phyloP scores from a whole-genome alignment of 2,329 filamentous ascomycete species.

The Colletotrichum liaoningense region DNA sequence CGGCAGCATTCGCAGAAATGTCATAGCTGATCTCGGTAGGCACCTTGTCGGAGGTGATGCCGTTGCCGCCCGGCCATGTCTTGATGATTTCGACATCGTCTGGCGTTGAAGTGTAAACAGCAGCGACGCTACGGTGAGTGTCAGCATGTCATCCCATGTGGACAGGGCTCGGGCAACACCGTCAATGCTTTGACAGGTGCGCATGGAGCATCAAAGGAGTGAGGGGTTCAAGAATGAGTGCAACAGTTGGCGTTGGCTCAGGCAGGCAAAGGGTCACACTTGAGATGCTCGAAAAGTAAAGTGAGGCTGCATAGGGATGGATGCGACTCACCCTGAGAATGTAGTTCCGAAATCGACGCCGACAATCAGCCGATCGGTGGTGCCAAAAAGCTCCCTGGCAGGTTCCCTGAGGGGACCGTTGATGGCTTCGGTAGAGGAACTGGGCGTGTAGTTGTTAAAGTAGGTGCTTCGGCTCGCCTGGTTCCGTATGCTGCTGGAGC shows the following conservation, averaged over 20 bases:
- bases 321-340: conserved; percentile 74
- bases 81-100: conserved; percentile 88
- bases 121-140: conserved; percentile 66
- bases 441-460: conserved; percentile 65
- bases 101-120: conserved; percentile 79
- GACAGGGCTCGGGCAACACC: neutral
- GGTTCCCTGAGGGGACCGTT: conserved; percentile 70
- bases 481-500: conserved; percentile 60
- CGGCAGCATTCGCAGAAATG: conserved; percentile 48
- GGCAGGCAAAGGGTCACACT: neutral
- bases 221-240: neutral
- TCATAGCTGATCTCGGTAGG: conserved; percentile 81
- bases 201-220: neutral
- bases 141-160: conserved; percentile 13
- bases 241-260: neutral
- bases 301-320: neutral
- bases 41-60: conserved; percentile 89
- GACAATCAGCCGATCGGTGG: conserved; percentile 76
- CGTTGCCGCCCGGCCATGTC: conserved; percentile 85
- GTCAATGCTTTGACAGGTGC: neutral
- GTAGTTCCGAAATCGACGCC: conserved; percentile 89
- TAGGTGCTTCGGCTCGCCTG: conserved; percentile 67
- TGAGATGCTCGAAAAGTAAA: neutral
- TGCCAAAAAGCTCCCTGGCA: conserved; percentile 60
- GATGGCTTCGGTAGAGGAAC: conserved; percentile 71